Percentiles rank a stretch among this genome's conserved stretches.
phyloP scores from a whole-genome alignment of 2,329 filamentous ascomycete species.

The Stylonectria norvegica region DNA sequence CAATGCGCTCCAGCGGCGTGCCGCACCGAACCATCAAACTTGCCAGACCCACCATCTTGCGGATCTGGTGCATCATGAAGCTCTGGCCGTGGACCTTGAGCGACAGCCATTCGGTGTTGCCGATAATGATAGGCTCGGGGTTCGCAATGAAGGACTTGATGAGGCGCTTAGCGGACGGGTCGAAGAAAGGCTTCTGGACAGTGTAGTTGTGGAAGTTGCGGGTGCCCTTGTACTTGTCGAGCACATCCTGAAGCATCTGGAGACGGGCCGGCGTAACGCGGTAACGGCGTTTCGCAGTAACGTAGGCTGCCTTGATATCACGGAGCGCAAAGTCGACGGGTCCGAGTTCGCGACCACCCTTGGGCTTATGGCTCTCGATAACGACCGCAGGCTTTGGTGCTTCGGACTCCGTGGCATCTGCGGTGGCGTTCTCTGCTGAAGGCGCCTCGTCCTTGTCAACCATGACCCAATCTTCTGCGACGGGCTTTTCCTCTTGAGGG shows the following conservation, averaged over 20 bases:
- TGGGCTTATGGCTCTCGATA: slow-evolving; percentile 35
- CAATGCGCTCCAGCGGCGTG: slow-evolving; percentile 66
- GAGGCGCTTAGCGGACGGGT: slow-evolving; percentile 81
- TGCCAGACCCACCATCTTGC: slow-evolving; percentile 97
- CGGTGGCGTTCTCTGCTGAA: slow-evolving; percentile 19
- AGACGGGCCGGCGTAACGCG: slow-evolving; percentile 72
- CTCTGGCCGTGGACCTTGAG: slow-evolving; percentile 95
- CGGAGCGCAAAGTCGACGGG: slow-evolving; percentile 65
- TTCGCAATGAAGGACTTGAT: slow-evolving; percentile 91
- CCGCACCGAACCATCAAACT: slow-evolving; percentile 82
- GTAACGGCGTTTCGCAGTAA: slow-evolving; percentile 79
- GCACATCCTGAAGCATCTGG: slow-evolving; percentile 68
- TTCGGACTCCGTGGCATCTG: slow-evolving; percentile 18
- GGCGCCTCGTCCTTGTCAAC: slow-evolving; percentile 18
- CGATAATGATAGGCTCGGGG: slow-evolving; percentile 72
- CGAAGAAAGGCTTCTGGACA: slow-evolving; percentile 75
- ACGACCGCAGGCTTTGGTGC: slow-evolving; percentile 20
- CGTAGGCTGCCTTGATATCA: slow-evolving; percentile 76
- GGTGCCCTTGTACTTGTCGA: slow-evolving; percentile 77
- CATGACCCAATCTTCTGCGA: background rate
- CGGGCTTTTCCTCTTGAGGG: slow-evolving; percentile 9
- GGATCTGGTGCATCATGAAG: slow-evolving; percentile 99
- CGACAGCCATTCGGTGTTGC: slow-evolving; percentile 91
- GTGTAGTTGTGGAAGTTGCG: slow-evolving; percentile 98
- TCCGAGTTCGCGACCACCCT: slow-evolving; percentile 39